Percentiles rank a stretch among this genome's conserved stretches.
These are phyloP conservation scores for Candida saitoana DNA, from an alignment of 805 yeast genomes.

Conservation along the genomic window DNA sequence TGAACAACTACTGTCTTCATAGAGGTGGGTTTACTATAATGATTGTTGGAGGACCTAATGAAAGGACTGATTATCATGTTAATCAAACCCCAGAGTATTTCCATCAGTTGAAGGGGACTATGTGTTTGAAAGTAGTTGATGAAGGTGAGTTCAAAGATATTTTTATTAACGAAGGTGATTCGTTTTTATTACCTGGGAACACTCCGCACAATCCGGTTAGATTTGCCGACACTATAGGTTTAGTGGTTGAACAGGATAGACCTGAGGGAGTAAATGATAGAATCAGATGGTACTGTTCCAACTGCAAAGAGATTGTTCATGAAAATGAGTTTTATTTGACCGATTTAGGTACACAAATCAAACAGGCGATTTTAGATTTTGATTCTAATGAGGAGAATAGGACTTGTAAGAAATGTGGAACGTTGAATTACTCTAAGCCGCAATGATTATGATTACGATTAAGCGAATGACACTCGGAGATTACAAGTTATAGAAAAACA, in stretches of 20 bases:
- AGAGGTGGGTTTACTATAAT: constrained; percentile 90
- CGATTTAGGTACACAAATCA: constrained; percentile 88
- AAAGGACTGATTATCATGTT: constrained; percentile 86
- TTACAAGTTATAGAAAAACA: too few relatives aligned
- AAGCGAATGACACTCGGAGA: too few relatives aligned
- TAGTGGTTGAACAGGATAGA: constrained; percentile 90
- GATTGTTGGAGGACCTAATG: constrained; percentile 96
- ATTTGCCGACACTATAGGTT: constrained; percentile 78
- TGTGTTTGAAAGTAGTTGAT: constrained; percentile 77
- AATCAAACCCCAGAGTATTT: constrained; percentile 95
- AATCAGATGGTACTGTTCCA: constrained; percentile 82
- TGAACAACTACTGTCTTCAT: constrained; percentile 84
- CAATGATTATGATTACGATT: constrained; percentile 12
- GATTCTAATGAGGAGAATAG: constrained; percentile 59
- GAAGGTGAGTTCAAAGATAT: constrained; percentile 71
- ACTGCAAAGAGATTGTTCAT: constrained; percentile 61
- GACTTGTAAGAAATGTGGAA: constrained; percentile 74
- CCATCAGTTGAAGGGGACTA: constrained; percentile 78
- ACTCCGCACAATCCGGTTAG: constrained; percentile 89
- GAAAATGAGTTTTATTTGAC: constrained; percentile 69
- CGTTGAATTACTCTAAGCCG: constrained; percentile 65
- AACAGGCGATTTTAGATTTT: constrained; percentile 70
- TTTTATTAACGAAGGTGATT: constrained; percentile 76
- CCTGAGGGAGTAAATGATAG: constrained; percentile 68
- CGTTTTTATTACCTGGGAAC: constrained; percentile 81